Percentiles rank a stretch among this genome's conserved stretches.
Evolutionary conservation across 352 stramenopile genomes (phyloP).

Genomic region (Globisporangium viniferum): DNA sequence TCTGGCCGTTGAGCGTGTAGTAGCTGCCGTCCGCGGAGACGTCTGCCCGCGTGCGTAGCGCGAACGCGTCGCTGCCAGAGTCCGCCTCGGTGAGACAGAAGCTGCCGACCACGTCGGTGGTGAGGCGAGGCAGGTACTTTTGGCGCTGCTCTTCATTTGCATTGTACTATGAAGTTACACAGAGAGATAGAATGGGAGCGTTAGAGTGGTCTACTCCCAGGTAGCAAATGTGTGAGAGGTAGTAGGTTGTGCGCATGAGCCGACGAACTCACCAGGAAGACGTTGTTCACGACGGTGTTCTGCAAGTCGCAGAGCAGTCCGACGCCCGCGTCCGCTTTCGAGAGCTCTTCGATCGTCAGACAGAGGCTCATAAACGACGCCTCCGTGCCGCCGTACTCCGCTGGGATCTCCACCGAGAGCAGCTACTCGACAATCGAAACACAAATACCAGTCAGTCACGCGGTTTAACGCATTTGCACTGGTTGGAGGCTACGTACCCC

Average conservation of each 20-base stretch:
- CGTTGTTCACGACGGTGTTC: slow-evolving; percentile 93
- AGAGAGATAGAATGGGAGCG: neutral
- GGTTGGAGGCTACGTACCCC: slow-evolving; percentile 30
- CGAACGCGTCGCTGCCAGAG: slow-evolving; percentile 95
- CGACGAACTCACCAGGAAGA: slow-evolving; percentile 60
- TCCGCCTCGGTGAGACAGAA: slow-evolving; percentile 94
- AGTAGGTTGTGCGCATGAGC: too few species aligned
- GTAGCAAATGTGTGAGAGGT: too few species aligned
- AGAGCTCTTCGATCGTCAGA: slow-evolving; percentile 95
- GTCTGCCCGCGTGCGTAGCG: slow-evolving; percentile 90
- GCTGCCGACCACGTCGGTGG: slow-evolving; percentile 80
- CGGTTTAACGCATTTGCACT: too few species aligned
- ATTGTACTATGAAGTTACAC: slow-evolving; percentile 27
- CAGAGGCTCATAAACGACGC: slow-evolving; percentile 93
- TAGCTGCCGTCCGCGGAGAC: slow-evolving; percentile 84
- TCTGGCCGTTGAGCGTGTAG: slow-evolving; percentile 91
- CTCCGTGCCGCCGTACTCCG: slow-evolving; percentile 90
- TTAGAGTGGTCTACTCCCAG: neutral
- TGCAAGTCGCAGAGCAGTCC: slow-evolving; percentile 95
- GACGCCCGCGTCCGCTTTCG: slow-evolving; percentile 92
- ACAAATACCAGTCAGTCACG: too few species aligned
- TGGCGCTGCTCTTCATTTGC: slow-evolving; percentile 73
- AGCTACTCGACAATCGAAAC: slow-evolving; percentile 31
- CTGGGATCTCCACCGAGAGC: slow-evolving; percentile 94
- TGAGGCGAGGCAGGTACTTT: slow-evolving; percentile 76